A percentile compares a stretch with the other conserved stretches of the same genome.
phyloP scores from a whole-genome alignment of 441 rosid species.

The Metrosideros polymorpha region DNA sequence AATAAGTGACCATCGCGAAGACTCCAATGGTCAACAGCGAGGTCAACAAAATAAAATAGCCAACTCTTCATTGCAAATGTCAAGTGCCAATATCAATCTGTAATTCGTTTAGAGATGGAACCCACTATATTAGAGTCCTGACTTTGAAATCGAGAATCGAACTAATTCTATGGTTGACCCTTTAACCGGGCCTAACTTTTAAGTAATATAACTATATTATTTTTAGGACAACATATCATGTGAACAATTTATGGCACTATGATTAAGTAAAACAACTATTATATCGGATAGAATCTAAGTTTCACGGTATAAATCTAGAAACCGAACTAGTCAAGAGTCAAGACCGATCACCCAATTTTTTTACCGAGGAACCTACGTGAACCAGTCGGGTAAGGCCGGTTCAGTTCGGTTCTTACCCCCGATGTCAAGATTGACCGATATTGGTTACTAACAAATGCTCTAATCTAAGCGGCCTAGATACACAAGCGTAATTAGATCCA shows the following conservation, averaged over 20 bases:
- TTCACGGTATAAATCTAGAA: not conserved
- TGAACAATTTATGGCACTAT: not conserved
- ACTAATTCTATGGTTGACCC: not conserved
- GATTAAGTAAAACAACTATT: not conserved
- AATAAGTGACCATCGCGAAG: not conserved
- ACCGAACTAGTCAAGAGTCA: not conserved
- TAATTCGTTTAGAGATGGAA: not conserved
- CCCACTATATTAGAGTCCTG: fast-evolving
- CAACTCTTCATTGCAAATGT: not conserved
- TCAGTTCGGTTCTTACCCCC: too few species aligned
- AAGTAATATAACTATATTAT: too few species aligned
- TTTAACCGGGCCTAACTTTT: not conserved
- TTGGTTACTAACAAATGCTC: not conserved
- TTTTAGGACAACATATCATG: not conserved
- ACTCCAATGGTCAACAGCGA: not conserved
- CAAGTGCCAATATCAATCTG: not conserved
- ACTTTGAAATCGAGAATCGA: not conserved
- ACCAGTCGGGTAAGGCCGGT: fast-evolving
- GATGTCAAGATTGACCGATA: too few species aligned
- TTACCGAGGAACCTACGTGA: not conserved
- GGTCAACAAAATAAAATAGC: not conserved
- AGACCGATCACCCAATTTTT: not conserved
- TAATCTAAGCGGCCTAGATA: not conserved
- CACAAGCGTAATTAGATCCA: not conserved
- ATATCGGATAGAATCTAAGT: not conserved